phyloP scores from a whole-genome alignment of 257 asterid genomes.

The Paulownia fortunei region DNA sequence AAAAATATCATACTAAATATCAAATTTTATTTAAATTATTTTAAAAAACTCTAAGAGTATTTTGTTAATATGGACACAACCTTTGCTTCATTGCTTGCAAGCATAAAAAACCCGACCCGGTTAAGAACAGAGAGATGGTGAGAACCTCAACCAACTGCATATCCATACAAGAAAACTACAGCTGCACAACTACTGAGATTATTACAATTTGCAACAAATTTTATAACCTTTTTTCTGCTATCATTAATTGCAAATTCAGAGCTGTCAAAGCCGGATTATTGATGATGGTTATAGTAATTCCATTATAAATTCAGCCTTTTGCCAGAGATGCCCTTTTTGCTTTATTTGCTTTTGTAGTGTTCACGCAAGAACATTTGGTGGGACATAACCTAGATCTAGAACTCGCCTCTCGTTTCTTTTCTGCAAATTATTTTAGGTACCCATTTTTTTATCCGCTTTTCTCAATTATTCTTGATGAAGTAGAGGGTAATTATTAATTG shows the following conservation, averaged over 20 bases:
- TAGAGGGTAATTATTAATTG: slow-evolving; percentile 10
- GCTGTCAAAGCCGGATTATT: slow-evolving; percentile 11
- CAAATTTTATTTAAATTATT: too few species aligned
- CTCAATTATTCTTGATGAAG: slow-evolving; percentile 16
- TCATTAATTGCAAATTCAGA: slow-evolving; percentile 14
- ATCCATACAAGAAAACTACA: slow-evolving; percentile 2
- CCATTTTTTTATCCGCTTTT: background rate
- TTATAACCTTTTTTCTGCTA: too few species aligned
- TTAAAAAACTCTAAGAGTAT: too few species aligned
- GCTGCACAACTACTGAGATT: slow-evolving; percentile 7
- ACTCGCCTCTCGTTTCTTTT: slow-evolving; percentile 19
- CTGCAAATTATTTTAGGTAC: slow-evolving; percentile 30
- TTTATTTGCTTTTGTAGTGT: slow-evolving; percentile 28
- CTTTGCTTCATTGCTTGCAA: too few species aligned
- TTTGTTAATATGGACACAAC: too few species aligned
- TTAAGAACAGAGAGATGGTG: background rate
- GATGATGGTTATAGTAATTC: background rate
- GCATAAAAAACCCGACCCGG: slow-evolving; percentile 22
- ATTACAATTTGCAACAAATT: background rate
- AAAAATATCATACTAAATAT: too few species aligned
- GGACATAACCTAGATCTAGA: slow-evolving; percentile 33
- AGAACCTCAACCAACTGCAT: background rate
- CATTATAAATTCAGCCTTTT: slow-evolving; percentile 26
- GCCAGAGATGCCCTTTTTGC: slow-evolving; percentile 27
- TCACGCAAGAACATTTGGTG: slow-evolving; percentile 41